Evolutionary conservation across 2,329 filamentous ascomycete genomes (phyloP), one percentile per base, ranked within the genome.

Genomic region (Xylariaceae sp.): DNA sequence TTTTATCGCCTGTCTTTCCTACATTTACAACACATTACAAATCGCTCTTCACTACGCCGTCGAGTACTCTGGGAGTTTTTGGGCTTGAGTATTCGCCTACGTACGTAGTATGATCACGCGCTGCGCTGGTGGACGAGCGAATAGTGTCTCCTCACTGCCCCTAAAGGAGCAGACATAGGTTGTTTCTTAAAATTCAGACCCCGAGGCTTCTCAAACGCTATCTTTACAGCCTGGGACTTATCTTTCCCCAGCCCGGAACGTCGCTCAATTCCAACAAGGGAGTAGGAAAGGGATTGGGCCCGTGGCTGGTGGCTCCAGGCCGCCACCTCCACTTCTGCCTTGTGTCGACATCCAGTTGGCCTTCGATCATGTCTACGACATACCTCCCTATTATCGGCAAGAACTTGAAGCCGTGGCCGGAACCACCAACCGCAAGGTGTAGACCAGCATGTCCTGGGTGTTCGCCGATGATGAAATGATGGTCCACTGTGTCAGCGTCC

Each of bases 401-500:
- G 31, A 60, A 62, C 41, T 60, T 61, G 50, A 60, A 61, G n/a
- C 59, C 58, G 22, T 61, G 57, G 8, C 80, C 79, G 26, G 70
- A 75, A 0, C 80, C 81, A 1, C 77, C 79, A 0, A 33, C 31
- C 6, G 31, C 31, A 6, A 33, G n/a, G 31, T 33, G 13, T 7
- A 33, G 31, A 15, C 31, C 31, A 15, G 31, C n/a, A 18, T 33
- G 31, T 33, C 7, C 31, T 18, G 31, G 31, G 31, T 33, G 31
- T 13, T 33, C 31, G 13, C 31, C 31, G 13, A 33, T 33, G 17
- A 33, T 33, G 31, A 33, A 33, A 33, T 33, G 31, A 13, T 33
- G 31, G 31, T 33, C 31, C n/a, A 13, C 6, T 6, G 31, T 33
- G 31, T 33, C 31, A 13, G 31, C 31, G 31, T 33, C 31, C 31